phyloP scores from a whole-genome alignment of 2,329 filamentous ascomycete genomes.

The Helotiales sp. region DNA sequence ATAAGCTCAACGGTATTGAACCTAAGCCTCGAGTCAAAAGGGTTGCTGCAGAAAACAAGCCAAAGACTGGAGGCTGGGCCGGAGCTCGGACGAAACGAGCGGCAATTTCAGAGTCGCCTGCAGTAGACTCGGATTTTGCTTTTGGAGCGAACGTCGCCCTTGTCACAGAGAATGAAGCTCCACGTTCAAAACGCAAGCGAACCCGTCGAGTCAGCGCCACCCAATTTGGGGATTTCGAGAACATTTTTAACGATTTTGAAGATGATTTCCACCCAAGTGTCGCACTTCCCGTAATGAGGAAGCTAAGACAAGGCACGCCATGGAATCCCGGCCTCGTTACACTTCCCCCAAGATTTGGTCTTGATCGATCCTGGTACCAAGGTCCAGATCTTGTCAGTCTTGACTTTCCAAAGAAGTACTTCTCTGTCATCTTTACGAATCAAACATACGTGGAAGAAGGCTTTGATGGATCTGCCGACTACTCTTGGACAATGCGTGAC shows the following conservation, averaged over 20 bases:
- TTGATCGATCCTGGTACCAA: conserved; percentile 1
- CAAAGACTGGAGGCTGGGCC: too few species aligned
- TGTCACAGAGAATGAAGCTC: too few species aligned
- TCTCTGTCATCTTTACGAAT: background rate
- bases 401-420: background rate
- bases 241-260: too few species aligned
- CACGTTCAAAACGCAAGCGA: background rate
- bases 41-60: too few species aligned
- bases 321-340: conserved; percentile 31
- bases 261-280: too few species aligned
- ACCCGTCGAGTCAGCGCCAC: background rate
- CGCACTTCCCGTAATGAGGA: conserved; percentile 26
- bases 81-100: too few species aligned
- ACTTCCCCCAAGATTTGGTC: conserved; percentile 23
- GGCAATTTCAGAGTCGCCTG: too few species aligned
- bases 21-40: too few species aligned
- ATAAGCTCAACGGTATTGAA: background rate
- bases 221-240: conserved; percentile 9
- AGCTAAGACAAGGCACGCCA: conserved; percentile 11
- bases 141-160: too few species aligned
- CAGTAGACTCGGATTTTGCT: too few species aligned
- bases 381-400: background rate
- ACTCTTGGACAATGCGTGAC: conserved; percentile 17
- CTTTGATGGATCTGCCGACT: conserved; percentile 7
- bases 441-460: conserved; percentile 8